phyloP scores from a whole-genome alignment of 1,284 basidiomycete genomes.

The Trametes hirsuta region DNA sequence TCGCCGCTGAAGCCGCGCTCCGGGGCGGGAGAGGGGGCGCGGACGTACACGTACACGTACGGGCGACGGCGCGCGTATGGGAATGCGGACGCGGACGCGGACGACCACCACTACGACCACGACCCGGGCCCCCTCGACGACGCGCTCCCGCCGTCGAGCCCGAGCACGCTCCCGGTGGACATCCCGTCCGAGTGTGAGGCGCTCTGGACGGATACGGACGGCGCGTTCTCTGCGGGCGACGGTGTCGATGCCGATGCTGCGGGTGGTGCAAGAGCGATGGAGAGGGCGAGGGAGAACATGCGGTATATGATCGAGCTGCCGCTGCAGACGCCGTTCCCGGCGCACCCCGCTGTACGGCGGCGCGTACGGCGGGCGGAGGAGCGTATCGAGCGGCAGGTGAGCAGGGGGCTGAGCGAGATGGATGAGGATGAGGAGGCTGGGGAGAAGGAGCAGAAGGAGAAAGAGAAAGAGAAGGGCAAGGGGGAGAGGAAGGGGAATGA shows the following conservation, averaged over 20 bases:
- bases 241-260: not conserved
- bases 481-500: not conserved
- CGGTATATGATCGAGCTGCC: slow-evolving; percentile 25
- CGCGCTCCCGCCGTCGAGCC: slow-evolving; percentile 18
- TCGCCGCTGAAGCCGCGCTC: not conserved
- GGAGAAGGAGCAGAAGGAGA: slow-evolving; percentile 4
- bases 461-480: slow-evolving; percentile 2
- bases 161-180: slow-evolving; percentile 21
- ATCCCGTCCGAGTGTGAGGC: slow-evolving; percentile 19
- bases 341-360: slow-evolving; percentile 29
- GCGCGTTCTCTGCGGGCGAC: not conserved
- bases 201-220: slow-evolving; percentile 17
- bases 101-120: not conserved
- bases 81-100: not conserved
- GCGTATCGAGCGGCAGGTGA: slow-evolving; percentile 32
- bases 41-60: not conserved
- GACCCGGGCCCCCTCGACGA: not conserved
- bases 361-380: slow-evolving; percentile 33
- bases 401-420: slow-evolving; percentile 31
- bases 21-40: not conserved
- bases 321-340: slow-evolving; percentile 33
- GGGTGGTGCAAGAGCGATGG: not conserved
- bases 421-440: slow-evolving; percentile 26
- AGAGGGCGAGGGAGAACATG: slow-evolving; percentile 4
- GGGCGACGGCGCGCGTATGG: not conserved